Evolutionary conservation across 164 flowering plant species (phyloP), one percentile per base, ranked within the genome.

Genomic region (Pachysandra terminalis): DNA sequence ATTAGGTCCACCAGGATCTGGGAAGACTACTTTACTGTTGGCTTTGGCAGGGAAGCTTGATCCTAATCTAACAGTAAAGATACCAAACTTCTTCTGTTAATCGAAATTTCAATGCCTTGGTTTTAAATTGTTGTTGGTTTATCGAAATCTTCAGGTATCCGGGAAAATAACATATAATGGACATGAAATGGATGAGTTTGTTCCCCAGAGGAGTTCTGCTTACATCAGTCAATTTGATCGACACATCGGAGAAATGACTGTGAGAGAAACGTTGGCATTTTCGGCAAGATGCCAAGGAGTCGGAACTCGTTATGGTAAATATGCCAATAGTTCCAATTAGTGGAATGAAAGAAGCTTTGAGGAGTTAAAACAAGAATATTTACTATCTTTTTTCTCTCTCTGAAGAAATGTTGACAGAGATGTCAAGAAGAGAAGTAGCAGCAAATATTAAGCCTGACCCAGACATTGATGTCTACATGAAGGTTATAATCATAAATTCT

Each of bases 281-380:
- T 82, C 91, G 19, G 91, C 88, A 19, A 81, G 89, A 79, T 85
- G 87, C 64, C 91, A 85, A 79, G 92, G 92, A 26, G 88, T 78
- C 61, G 92, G 89, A 61, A 21, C 82, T 24, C 69, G 76, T 49
- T 83, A 76, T 63, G 88, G 92, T 87, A 10, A 72, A 82, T 69
- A 14, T 28, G 24, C 10, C 58, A 15, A 23, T 5, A 17, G 13
- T 23, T 55, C 58, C 0, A 23, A 0, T 23, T 23, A 32, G 7
- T 55, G n/a, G n/a, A n/a, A 55, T n/a, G n/a, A n/a, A n/a, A n/a
- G n/a, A n/a, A n/a, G n/a, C n/a, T n/a, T n/a, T n/a, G n/a, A n/a
- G n/a, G 10, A 21, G n/a, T 55, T 23, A 15, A 15, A 17, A 55
- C n/a, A 55, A n/a, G 25, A 12, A 7, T 32, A 45, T 12, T 45